These are phyloP conservation scores for Trichopus zeylanicus DNA, from an alignment of 116 monocot genomes.

Conservation along the genomic window DNA sequence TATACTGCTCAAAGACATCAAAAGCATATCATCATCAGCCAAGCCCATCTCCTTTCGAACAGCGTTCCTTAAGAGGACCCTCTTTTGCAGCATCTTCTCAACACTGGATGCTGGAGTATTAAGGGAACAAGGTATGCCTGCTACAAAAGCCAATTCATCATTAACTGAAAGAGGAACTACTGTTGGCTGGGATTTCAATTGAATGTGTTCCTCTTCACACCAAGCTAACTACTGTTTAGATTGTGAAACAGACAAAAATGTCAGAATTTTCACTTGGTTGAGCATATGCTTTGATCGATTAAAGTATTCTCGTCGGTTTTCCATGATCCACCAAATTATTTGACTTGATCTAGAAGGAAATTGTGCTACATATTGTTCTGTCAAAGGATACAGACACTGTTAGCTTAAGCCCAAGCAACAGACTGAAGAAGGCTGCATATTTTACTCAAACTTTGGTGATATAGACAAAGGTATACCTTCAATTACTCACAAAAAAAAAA, in stretches of 20 bases:
- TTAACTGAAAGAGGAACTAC: conserved; percentile 85
- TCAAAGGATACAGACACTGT: neutral
- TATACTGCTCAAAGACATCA: conserved; percentile 88
- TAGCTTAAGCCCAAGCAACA: neutral
- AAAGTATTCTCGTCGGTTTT: conserved; percentile 83
- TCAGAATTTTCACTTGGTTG: conserved; percentile 56
- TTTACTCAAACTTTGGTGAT: neutral
- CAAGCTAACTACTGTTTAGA: conserved; percentile 80
- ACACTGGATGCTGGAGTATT: conserved; percentile 55
- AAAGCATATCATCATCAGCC: conserved; percentile 63
- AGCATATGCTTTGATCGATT: conserved; percentile 77
- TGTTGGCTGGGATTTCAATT: conserved; percentile 48
- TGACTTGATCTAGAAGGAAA: conserved; percentile 46
- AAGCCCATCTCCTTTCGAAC: conserved; percentile 86
- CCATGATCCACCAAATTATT: conserved; percentile 99
- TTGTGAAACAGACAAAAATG: conserved; percentile 65
- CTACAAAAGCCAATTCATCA: conserved; percentile 88
- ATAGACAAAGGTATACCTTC: too few relatives aligned
- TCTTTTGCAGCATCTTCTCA: conserved; percentile 72
- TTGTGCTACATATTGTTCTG: conserved; percentile 69
- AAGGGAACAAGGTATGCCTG: conserved; percentile 69
- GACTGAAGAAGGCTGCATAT: neutral
- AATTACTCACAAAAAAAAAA: too few relatives aligned
- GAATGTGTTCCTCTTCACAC: conserved; percentile 79
- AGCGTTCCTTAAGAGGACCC: conserved; percentile 38